Evolutionary conservation across 495 filamentous ascomycete species (phyloP), one percentile per base, ranked within the genome.

Genomic region (Choiromyces venosus): DNA sequence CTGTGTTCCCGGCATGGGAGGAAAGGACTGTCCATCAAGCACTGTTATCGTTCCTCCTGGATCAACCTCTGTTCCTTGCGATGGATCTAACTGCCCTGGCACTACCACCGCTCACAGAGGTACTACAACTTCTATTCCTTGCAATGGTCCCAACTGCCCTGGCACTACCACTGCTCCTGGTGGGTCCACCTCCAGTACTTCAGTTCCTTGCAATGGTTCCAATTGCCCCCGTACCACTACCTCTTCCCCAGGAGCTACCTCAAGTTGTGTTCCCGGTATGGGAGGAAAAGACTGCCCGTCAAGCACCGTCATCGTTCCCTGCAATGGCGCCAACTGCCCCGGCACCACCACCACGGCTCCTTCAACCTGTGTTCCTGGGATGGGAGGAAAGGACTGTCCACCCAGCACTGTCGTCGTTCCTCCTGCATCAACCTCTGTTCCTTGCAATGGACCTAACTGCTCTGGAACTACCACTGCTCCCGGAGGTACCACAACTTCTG

Each of bases 151-250:
- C 10, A 46, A 71, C 18, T 77, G 74, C 33, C 42, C 64, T 3
- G 16, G 39, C 12, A 40, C 64, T 18, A 65, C 46, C 37, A 40
- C 74, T 44, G n/a, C 56, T 25, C 38, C 61, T 2, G 18, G 67
- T 40, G 19, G 68, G 9, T 37, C 67, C 6, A 71, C 74, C 21
- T 70, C 66, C 21, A 44, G 66, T 70, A 73, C 73, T 40, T 74
- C 82, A 6, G 39, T 78, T 12, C 39, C 66, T 29, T 66, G 70
- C 29, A 25, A 65, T 66, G 70, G 70, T 21, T 40, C 36, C 0
- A 1, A 64, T 21, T 72, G 37, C 4, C 65, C 71, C 37, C 76
- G 75, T 65, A 71, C 75, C 29, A 76, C 80, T 65, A 79, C 76
- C 52, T 64, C 73, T 67, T 72, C 74, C 38, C 74, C 73, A 44